Base-by-base conservation (phyloP, 2,329 filamentous ascomycete species). In the Karstenula rhodostoma region DNA sequence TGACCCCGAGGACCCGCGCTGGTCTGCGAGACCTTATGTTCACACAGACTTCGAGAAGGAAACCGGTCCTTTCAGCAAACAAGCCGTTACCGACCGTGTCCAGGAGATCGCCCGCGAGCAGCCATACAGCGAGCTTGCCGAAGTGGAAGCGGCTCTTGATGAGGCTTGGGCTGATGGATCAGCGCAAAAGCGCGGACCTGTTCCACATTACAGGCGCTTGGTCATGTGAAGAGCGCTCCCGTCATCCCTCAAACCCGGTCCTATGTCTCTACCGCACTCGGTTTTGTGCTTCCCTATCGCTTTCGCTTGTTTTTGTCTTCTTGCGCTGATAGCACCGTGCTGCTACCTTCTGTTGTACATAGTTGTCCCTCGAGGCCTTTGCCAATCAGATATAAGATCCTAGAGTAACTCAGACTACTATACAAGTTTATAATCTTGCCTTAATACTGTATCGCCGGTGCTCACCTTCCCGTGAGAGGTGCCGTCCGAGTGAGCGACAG, bases 1-100 rank as follows among this genome's bases (percentile, higher is more conserved):
- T 10, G 65, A 73, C 56, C 72, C 72, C 2, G 54, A 61, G 43
- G 69, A 70, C 35, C 43, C 60, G 4, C 63, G 69, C 17, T 70
- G 67, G 67, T 32, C 61, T 6, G 69, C 69, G 12, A 58, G 43
- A 25, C 60, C 66, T 6, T 72, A 65, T 47, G 52, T 44, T 1
- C 49, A 62, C 33, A 23, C 53, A 3, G 64, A 70, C 22, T 67
- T 65, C 44, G 52, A 48, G 2, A 44, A 25, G 17, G 60, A 60
- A 9, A 52, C 62, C 12, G 69, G 69, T 6, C 59, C 62, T 8
- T 71, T 71, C 48, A 64, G 59, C 4, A 29, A 59, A 12, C 55
- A 63, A 48, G 47, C 62, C 15, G 65, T 69, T 22, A 60, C 37
- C 9, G 53, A 54, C 2, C 44, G 58, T 3, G 61, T 68, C 12